A percentile compares a stretch with the other conserved stretches of the same genome.
These are phyloP conservation scores for Pontederia crassipes DNA, from an alignment of 176 grass and related monocot species.

Conservation along the genomic window DNA sequence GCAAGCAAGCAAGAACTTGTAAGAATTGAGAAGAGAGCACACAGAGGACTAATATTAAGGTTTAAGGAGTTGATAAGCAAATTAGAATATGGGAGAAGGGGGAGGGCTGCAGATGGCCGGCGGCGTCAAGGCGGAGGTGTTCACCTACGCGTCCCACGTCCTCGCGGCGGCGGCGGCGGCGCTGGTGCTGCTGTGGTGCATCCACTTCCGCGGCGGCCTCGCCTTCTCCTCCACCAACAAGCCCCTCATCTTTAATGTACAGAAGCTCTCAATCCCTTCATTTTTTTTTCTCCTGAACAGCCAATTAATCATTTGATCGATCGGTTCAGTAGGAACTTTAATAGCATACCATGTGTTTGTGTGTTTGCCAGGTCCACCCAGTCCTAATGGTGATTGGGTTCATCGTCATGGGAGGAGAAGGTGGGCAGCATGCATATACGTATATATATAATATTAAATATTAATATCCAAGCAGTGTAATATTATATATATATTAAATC, in stretches of 20 bases:
- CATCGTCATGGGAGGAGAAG: conserved; percentile 64
- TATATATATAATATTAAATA: too few relatives aligned
- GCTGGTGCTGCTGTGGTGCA: conserved; percentile 74
- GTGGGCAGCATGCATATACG: conserved; percentile 8
- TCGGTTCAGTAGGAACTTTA: too few relatives aligned
- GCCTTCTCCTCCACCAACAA: conserved; percentile 44
- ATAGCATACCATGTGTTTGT: neutral
- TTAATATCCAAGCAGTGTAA: too few relatives aligned
- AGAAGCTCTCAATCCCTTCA: neutral
- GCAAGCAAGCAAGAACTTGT: neutral
- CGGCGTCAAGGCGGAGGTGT: conserved; percentile 26
- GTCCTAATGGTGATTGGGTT: conserved; percentile 62
- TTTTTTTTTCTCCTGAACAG: too few relatives aligned
- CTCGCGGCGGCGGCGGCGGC: conserved; percentile 29
- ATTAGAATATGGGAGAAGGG: neutral
- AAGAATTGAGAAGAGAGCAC: neutral
- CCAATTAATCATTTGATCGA: too few relatives aligned
- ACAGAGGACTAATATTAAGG: neutral
- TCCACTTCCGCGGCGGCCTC: conserved; percentile 63
- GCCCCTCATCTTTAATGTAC: conserved; percentile 64
- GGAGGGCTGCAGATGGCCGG: conserved; percentile 8
- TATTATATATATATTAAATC: too few relatives aligned
- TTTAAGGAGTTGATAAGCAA: too few relatives aligned
- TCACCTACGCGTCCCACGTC: conserved; percentile 31
- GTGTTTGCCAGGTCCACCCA: conserved; percentile 50